These are phyloP conservation scores for Porphyra umbilicalis DNA, from an alignment of 31 red algal species.

Conservation along the genomic window DNA sequence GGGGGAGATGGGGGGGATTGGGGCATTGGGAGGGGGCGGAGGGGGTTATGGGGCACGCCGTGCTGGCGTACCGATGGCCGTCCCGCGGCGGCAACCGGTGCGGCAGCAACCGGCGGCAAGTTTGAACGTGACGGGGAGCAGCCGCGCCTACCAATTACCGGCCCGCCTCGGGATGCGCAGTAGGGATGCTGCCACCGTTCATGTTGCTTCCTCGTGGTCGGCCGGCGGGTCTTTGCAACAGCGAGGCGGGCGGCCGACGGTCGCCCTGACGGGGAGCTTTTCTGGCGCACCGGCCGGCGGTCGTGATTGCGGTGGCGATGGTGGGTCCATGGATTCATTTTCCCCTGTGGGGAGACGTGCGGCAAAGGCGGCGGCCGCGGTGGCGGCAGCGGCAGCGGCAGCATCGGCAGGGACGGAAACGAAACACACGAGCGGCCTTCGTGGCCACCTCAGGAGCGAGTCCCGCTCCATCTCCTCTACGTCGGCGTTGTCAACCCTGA, in stretches of 20 bases:
- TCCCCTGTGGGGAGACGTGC: neutral
- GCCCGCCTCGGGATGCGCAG: neutral
- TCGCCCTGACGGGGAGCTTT: neutral
- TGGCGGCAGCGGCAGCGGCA: neutral
- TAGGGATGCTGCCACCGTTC: neutral
- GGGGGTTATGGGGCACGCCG: too few relatives aligned
- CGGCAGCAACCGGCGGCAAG: slow-evolving; percentile 5
- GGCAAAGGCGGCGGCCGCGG: neutral
- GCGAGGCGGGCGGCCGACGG: neutral
- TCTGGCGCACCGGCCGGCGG: neutral
- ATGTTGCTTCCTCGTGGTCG: neutral
- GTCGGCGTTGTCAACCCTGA: neutral
- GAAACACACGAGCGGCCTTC: neutral
- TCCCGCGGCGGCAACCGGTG: neutral
- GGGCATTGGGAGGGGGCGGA: too few relatives aligned
- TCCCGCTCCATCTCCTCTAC: neutral
- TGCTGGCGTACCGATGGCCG: too few relatives aligned
- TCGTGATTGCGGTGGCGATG: neutral
- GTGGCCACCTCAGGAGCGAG: neutral
- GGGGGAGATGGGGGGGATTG: neutral
- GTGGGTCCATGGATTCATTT: neutral
- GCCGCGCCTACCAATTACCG: neutral
- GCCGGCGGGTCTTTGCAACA: neutral
- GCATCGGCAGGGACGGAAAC: neutral
- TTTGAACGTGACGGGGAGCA: neutral